Evolutionary conservation across 2,329 filamentous ascomycete species (phyloP).

Genomic region (Rosellinia necatrix): DNA sequence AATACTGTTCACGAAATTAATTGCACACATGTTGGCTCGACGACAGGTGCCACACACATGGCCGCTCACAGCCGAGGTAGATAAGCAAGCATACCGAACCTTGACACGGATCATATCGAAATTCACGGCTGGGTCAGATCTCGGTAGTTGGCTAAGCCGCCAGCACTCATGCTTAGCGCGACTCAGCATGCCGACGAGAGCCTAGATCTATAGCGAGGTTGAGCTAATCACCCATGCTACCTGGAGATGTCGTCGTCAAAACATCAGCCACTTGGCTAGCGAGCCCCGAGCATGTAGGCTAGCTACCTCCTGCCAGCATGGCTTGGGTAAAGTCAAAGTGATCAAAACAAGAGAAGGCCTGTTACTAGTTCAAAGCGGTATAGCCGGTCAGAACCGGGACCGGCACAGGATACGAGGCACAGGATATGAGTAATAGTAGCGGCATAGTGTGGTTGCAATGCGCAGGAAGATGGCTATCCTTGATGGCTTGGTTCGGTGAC

Average conservation of each 20-base stretch:
- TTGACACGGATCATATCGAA: neutral
- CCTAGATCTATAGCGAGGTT: neutral
- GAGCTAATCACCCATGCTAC: slow-evolving; percentile 1
- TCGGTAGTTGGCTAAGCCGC: slow-evolving; percentile 14
- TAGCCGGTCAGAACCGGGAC: slow-evolving; percentile 13
- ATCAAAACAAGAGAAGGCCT: neutral
- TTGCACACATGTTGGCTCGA: neutral
- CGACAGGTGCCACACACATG: slow-evolving; percentile 3
- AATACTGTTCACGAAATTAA: neutral
- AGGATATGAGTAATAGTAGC: slow-evolving; percentile 18
- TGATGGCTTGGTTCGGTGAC: slow-evolving; percentile 16
- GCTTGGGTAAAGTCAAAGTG: slow-evolving; percentile 6
- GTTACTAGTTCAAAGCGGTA: slow-evolving; percentile 5
- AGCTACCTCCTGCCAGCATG: neutral
- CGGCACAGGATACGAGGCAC: slow-evolving; percentile 9
- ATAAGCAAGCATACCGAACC: neutral
- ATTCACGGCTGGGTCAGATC: slow-evolving; percentile 3
- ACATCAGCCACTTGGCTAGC: slow-evolving; percentile 1
- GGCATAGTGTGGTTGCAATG: slow-evolving; percentile 24
- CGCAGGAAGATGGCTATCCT: slow-evolving; percentile 13
- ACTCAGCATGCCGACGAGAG: neutral
- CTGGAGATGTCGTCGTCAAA: neutral
- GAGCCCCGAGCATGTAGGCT: neutral
- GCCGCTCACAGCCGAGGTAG: slow-evolving; percentile 1
- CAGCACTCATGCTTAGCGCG: neutral